Conservation (phyloP, 2,329 filamentous ascomycete species). For the Diaporthe amygdali region DNA sequence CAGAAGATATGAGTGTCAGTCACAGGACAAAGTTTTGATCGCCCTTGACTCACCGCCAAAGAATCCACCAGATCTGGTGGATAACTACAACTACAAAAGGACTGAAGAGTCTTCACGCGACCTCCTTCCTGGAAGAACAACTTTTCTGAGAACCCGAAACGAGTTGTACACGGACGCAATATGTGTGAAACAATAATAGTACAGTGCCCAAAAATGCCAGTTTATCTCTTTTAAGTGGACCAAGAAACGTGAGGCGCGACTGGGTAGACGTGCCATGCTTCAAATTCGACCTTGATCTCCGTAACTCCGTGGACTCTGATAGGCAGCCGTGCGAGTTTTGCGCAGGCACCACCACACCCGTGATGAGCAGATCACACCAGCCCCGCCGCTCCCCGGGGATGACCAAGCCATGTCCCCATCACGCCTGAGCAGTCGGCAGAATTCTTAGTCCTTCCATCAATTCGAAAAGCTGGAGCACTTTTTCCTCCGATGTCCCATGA, state of each 20-base stretch:
- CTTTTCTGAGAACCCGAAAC: neutral
- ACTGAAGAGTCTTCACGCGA: neutral
- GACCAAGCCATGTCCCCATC: neutral
- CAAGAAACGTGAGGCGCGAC: neutral
- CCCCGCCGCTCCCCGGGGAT: neutral
- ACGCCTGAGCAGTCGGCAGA: neutral
- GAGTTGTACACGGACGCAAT: neutral
- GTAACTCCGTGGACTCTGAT: neutral
- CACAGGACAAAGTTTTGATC: neutral
- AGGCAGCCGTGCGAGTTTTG: neutral
- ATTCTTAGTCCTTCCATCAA: neutral
- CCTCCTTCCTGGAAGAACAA: too few relatives aligned
- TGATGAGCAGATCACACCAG: neutral
- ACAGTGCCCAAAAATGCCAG: neutral
- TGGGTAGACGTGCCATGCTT: neutral
- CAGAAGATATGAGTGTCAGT: neutral
- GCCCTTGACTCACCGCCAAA: neutral
- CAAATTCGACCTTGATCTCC: neutral
- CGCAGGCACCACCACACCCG: neutral
- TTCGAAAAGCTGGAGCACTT: neutral
- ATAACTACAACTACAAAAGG: neutral
- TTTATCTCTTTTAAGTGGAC: conserved; percentile 4
- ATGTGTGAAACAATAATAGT: neutral
- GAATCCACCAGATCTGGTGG: neutral
- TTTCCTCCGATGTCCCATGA: too few relatives aligned